Percentiles rank a stretch among this genome's conserved stretches.
Evolutionary conservation across 2,329 filamentous ascomycete genomes (phyloP).

Genomic region (Xylaria arbuscula): DNA sequence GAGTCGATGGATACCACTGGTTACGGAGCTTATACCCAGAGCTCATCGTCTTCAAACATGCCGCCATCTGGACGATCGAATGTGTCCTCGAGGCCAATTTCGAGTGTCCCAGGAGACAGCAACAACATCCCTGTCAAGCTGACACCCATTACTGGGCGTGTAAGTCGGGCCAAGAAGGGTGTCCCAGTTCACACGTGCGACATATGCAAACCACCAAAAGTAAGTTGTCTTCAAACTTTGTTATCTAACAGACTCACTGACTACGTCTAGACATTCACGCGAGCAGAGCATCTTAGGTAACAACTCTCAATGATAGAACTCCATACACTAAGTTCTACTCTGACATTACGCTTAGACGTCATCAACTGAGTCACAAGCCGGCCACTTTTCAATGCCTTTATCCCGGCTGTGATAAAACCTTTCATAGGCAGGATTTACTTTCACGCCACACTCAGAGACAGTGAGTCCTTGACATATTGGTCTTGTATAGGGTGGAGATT

Average conservation of each 20-base stretch:
- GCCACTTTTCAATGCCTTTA: slow-evolving; percentile 64
- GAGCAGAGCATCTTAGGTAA: slow-evolving; percentile 71
- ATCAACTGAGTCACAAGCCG: slow-evolving; percentile 69
- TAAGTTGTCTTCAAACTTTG: slow-evolving; percentile 44
- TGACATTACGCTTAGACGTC: slow-evolving; percentile 59
- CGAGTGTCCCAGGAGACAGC: slow-evolving; percentile 47
- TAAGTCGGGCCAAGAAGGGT: slow-evolving; percentile 69
- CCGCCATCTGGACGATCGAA: slow-evolving; percentile 45
- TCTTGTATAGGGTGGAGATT: slow-evolving; percentile 27
- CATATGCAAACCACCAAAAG: slow-evolving; percentile 63
- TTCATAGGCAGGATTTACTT: slow-evolving; percentile 69
- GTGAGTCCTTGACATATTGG: slow-evolving; percentile 50
- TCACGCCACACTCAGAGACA: slow-evolving; percentile 67
- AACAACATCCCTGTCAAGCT: slow-evolving; percentile 60
- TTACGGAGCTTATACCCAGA: slow-evolving; percentile 52
- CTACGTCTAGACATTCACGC: slow-evolving; percentile 65
- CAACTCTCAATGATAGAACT: slow-evolving; percentile 16
- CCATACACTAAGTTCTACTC: slow-evolving; percentile 37
- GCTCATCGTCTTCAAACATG: slow-evolving; percentile 52
- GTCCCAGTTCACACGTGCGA: slow-evolving; percentile 68
- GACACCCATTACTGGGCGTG: slow-evolving; percentile 67
- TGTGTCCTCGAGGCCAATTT: slow-evolving; percentile 57
- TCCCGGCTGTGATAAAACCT: slow-evolving; percentile 66
- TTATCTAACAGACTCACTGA: slow-evolving; percentile 38
- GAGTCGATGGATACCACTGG: slow-evolving; percentile 61